These are phyloP conservation scores for Sporothrix luriei DNA, from an alignment of 2,329 filamentous ascomycete genomes.

Conservation along the genomic window DNA sequence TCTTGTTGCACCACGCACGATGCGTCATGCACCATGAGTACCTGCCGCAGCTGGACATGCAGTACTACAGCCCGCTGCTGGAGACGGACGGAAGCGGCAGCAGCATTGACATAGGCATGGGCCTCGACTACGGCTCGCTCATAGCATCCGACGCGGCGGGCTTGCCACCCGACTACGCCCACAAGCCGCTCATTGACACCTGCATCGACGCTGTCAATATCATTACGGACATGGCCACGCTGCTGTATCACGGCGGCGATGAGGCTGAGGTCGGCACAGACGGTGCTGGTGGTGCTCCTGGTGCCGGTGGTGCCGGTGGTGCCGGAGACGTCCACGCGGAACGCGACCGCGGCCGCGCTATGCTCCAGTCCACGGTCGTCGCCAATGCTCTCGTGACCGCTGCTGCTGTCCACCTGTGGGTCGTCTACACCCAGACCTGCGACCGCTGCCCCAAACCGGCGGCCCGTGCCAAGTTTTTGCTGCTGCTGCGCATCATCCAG, in stretches of 20 bases:
- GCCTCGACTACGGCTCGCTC: constrained; percentile 1
- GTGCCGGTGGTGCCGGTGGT: background rate
- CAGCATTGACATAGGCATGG: background rate
- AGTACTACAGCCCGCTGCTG: constrained; percentile 17
- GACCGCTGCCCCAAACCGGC: constrained; percentile 27
- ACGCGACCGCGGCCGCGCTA: background rate
- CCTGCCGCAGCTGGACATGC: constrained; percentile 30
- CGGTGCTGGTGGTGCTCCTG: too few species aligned
- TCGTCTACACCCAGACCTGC: constrained; percentile 29
- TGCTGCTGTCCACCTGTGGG: constrained; percentile 23
- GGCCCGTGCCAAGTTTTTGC: constrained; percentile 23
- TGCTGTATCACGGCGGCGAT: background rate
- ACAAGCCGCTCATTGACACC: constrained; percentile 3
- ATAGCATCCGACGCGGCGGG: constrained; percentile 9
- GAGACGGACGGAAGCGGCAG: background rate
- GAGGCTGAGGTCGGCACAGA: too few species aligned
- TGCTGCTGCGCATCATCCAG: constrained; percentile 6
- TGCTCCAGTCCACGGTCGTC: background rate
- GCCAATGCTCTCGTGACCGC: constrained; percentile 17
- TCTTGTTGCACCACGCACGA: constrained; percentile 24
- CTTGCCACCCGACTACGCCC: constrained; percentile 4
- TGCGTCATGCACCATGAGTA: constrained; percentile 30
- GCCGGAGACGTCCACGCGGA: background rate
- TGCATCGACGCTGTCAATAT: constrained; percentile 19
- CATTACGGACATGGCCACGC: constrained; percentile 16